phyloP scores from a whole-genome alignment of 1,139 yeast species.

The Zygotorulaspora mrakii region DNA sequence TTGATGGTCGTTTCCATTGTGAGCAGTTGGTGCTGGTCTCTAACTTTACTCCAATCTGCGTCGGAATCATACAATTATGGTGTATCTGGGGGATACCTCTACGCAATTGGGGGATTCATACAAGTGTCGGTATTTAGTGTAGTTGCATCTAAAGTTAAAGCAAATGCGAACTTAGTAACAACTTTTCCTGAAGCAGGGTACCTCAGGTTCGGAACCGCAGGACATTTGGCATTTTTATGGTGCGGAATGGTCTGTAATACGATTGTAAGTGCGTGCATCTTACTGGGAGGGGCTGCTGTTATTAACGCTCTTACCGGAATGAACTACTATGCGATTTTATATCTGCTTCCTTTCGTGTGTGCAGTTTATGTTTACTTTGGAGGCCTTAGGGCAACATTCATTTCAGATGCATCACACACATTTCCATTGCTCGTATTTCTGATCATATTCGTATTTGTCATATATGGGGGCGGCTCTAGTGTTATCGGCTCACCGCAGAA shows the following conservation, averaged over 20 bases:
- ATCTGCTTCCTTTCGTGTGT: conserved; percentile 41
- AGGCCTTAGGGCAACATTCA: conserved; percentile 46
- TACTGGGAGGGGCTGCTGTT: conserved; percentile 43
- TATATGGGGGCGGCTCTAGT: conserved; percentile 41
- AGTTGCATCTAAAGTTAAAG: conserved; percentile 41
- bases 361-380: conserved; percentile 46
- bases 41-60: conserved; percentile 40
- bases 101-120: conserved; percentile 40
- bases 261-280: conserved; percentile 40
- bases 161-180: conserved; percentile 41
- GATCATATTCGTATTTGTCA: conserved; percentile 43
- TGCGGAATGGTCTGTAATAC: conserved; percentile 43
- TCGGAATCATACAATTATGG: conserved; percentile 34
- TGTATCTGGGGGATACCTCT: conserved; percentile 38
- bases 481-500: conserved; percentile 46
- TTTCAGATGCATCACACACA: conserved; percentile 48
- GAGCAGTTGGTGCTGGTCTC: conserved; percentile 42
- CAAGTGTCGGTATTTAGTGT: conserved; percentile 42
- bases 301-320: conserved; percentile 42
- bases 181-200: conserved; percentile 44
- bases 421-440: conserved; percentile 42
- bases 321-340: conserved; percentile 39
- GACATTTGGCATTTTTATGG: conserved; percentile 40
- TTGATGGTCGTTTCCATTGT: conserved; percentile 39
- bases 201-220: conserved; percentile 40